Evolutionary conservation across 1,139 yeast species (phyloP), one percentile per base, ranked within the genome.

Genomic region (Magnusiomyces sp.): DNA sequence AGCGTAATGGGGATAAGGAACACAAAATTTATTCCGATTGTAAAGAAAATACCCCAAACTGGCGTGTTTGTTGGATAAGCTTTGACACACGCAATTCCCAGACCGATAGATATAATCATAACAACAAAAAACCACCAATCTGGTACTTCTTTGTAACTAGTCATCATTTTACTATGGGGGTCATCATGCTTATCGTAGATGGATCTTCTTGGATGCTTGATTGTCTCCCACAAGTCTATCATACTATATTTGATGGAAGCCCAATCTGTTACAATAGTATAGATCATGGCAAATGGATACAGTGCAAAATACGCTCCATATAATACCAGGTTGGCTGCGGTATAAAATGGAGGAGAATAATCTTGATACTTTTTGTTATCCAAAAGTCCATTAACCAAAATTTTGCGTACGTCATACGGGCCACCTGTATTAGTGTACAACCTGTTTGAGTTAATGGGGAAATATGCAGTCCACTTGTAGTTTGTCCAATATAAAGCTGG

Each of bases 91-190:
- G 75, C 53, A 38, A 79, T 71, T 16, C 76, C 81, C 49, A 79
- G 66, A 1, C 80, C 73, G 56, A 80, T 76, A 68, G 79, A 77
- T 23, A 80, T 66, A 50, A 78, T 77, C 10, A 64, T 50, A 29
- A 75, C 57, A 5, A 60, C 29, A 4, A 23, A 23, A 57, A 75
- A 80, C 73, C 78, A 77, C 76, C 77, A 76, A 52, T 78, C 81
- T n/a, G 86, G 86, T 39, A 79, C 84, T 57, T 80, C 85, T 37
- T 69, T 70, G 60, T 77, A 77, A 27, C 63, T 65, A 31, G 69
- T 53, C 81, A 78, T 77, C 79, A 76, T 74, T 29, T 53, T 36
- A 23, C 55, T 46, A 45, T 55, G 56, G 34, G 50, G 49, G 32
- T 56, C 58, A 20, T 53, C 46, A 38, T 53, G 53, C 11, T 45